Base-by-base conservation (phyloP, 2,329 filamentous ascomycete species). In the Chrysoporthe austroafricana region DNA sequence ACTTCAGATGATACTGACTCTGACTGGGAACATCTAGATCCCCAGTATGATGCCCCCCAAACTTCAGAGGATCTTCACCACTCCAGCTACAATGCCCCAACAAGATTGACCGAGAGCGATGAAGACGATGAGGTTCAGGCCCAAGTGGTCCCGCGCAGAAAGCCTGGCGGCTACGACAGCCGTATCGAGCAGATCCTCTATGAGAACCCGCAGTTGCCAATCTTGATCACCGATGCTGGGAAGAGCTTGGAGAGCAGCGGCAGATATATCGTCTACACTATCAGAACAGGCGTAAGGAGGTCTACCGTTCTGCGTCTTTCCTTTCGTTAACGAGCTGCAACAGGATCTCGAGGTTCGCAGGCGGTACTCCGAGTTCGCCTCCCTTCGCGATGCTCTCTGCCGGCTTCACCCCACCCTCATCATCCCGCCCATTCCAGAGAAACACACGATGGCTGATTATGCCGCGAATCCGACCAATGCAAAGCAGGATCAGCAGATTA, bases 361-460 rank as follows among this genome's bases (percentile, higher is more conserved):
- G 74, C 88, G 96, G 74, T 99, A 99, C 79, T 99, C 96, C 0
- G 96, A 99, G 79, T 99, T 99, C 76, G 91, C 93, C 46, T 97
- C 95, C 18, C 83, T 99, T 67, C 88, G 96, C 74, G 90, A 94
- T 74, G 95, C 95, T 2, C 86, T 99, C 39, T 94, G 94, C 59
- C 91, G 92, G 73, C 86, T 99, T 70, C 96, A 99, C 77, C 96
- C 96, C 8, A 99, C 96, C 0, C 86, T 99, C 54, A 92, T 99
- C 74, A 92, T 99, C 63, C 96, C 96, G 8, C 96, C 96, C 3
- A 99, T 99, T 74, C 96, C 96, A 32, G 96, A 99, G 81, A 99
- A 99, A 80, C 96, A 99, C 79, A 96, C 94, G 58, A 97, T 99
- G 91, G 95, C 95, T 70, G 96, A 99, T 78, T 99, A 99, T 77